Evolutionary conservation across 768 basidiomycete species (phyloP).

Genomic region (Myochromella boudieri): DNA sequence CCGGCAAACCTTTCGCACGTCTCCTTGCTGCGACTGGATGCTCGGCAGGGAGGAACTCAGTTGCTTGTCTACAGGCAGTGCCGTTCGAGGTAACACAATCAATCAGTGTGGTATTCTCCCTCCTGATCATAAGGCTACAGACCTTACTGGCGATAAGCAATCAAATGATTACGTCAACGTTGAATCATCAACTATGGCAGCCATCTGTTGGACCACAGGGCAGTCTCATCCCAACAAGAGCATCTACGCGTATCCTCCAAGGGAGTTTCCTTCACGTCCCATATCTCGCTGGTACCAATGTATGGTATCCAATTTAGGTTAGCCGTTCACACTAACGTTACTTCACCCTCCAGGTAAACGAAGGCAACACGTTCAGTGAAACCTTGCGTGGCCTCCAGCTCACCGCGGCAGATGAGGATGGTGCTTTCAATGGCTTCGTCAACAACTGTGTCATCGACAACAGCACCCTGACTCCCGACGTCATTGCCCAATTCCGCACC

Average conservation of each 20-base stretch:
- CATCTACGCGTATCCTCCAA: constrained; percentile 42
- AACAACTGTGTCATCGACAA: constrained; percentile 51
- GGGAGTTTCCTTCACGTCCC: constrained; percentile 56
- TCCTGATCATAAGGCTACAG: constrained; percentile 25
- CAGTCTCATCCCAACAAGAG: constrained; percentile 45
- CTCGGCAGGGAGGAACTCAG: constrained; percentile 31
- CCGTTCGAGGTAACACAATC: constrained; percentile 37
- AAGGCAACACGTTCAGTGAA: constrained; percentile 46
- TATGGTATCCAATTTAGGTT: too few species aligned
- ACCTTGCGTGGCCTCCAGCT: constrained; percentile 38
- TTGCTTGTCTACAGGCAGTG: constrained; percentile 45
- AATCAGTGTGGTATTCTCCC: background rate
- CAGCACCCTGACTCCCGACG: constrained; percentile 40
- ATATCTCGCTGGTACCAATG: constrained; percentile 57
- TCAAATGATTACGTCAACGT: constrained; percentile 38
- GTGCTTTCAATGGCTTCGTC: constrained; percentile 49
- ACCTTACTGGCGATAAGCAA: constrained; percentile 50
- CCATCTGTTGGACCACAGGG: constrained; percentile 52
- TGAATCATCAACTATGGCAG: constrained; percentile 59
- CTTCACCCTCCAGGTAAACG: constrained; percentile 41
- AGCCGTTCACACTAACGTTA: background rate
- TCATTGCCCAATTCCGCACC: constrained; percentile 35
- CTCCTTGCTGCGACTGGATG: constrained; percentile 49
- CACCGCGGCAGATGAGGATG: constrained; percentile 36
- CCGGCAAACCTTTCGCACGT: constrained; percentile 49